These are phyloP conservation scores for Rhinocladiella similis DNA, from an alignment of 2,329 filamentous ascomycete genomes.

Conservation along the genomic window DNA sequence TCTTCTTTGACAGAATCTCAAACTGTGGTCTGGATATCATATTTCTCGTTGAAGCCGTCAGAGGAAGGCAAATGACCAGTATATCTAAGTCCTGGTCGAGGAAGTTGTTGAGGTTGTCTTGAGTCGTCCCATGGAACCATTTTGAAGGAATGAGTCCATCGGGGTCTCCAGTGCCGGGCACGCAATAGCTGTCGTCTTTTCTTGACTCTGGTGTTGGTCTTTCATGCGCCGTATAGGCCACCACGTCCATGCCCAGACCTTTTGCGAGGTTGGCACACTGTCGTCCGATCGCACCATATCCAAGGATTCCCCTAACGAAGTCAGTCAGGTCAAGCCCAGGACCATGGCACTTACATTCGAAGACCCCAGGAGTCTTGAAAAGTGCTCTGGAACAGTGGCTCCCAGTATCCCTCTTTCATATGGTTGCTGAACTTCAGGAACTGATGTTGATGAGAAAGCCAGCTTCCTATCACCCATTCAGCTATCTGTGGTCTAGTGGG, in stretches of 20 bases:
- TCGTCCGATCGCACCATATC: slow-evolving; percentile 63
- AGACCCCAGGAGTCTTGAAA: slow-evolving; percentile 16
- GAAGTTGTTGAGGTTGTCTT: slow-evolving; percentile 51
- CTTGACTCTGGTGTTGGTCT: slow-evolving; percentile 65
- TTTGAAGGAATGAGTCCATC: slow-evolving; percentile 47
- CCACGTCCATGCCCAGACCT: slow-evolving; percentile 69
- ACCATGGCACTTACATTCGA: slow-evolving; percentile 19
- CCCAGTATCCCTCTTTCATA: slow-evolving; percentile 35
- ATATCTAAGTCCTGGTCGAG: slow-evolving; percentile 54
- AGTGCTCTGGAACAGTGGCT: slow-evolving; percentile 25
- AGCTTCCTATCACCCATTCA: slow-evolving; percentile 44
- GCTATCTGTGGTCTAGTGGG: slow-evolving; percentile 41
- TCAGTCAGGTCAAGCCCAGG: not conserved
- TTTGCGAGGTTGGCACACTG: slow-evolving; percentile 42
- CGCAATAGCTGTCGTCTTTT: slow-evolving; percentile 64
- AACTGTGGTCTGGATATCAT: slow-evolving; percentile 47
- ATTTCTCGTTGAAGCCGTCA: slow-evolving; percentile 51
- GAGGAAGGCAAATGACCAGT: slow-evolving; percentile 53
- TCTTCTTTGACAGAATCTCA: slow-evolving; percentile 43
- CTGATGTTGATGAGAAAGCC: slow-evolving; percentile 37
- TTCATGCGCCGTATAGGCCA: slow-evolving; percentile 72
- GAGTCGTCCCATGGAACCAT: slow-evolving; percentile 53
- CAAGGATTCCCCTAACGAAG: slow-evolving; percentile 55
- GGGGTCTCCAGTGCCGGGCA: slow-evolving; percentile 65
- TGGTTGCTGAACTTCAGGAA: slow-evolving; percentile 34